Evolutionary conservation across 208 protist species (phyloP).

Genomic region (Acanthamoeba quina): DNA sequence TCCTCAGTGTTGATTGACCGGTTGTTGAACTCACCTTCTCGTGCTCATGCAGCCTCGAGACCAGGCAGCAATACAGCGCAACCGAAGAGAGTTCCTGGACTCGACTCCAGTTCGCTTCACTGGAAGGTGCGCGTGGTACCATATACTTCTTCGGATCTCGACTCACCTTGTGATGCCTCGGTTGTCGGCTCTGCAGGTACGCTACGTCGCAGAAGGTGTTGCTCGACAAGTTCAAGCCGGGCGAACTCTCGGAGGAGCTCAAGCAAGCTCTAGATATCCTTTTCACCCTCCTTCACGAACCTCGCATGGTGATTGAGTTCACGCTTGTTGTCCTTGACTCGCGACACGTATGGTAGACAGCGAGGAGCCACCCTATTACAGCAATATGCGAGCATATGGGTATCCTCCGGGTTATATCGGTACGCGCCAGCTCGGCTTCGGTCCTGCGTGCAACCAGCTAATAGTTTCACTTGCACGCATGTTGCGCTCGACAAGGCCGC

Average conservation of each 20-base stretch:
- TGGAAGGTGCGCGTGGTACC: neutral
- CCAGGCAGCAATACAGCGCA: neutral
- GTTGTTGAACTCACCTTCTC: neutral
- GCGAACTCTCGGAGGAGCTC: slow-evolving; percentile 1
- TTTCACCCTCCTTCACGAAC: neutral
- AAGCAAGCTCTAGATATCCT: neutral
- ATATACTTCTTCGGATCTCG: neutral
- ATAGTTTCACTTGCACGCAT: neutral
- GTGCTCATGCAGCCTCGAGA: neutral
- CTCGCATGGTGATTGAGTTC: neutral
- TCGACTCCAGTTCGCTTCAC: neutral
- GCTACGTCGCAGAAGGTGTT: neutral
- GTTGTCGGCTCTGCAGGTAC: neutral
- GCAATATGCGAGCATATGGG: neutral
- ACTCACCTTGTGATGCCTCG: too few relatives aligned
- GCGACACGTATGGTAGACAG: neutral
- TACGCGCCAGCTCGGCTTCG: neutral
- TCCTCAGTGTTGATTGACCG: neutral
- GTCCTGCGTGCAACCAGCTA: neutral
- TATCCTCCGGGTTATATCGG: slow-evolving; percentile 23
- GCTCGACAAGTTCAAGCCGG: neutral
- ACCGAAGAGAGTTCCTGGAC: neutral
- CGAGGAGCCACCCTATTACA: slow-evolving; percentile 30
- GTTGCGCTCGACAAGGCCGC: neutral
- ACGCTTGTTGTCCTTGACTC: neutral